Evolutionary conservation across 352 stramenopile species (phyloP).

Genomic region (Phytophthora quininea): DNA sequence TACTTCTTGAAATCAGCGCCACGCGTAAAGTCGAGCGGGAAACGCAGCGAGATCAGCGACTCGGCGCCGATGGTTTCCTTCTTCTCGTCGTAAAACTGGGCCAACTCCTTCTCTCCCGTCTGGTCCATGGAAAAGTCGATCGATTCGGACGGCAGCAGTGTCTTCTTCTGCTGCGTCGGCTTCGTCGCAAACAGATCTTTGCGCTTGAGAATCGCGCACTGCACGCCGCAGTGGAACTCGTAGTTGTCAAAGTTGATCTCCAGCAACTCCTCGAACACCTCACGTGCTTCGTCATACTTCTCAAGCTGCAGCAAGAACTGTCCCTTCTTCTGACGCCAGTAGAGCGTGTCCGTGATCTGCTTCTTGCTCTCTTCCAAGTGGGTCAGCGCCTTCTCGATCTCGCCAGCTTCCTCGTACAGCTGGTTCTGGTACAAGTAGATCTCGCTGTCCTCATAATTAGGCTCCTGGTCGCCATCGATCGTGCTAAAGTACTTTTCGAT

Average conservation of each 20-base stretch:
- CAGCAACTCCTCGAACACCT: slow-evolving; percentile 76
- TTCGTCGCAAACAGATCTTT: slow-evolving; percentile 53
- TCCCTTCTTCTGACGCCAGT: slow-evolving; percentile 80
- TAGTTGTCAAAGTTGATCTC: slow-evolving; percentile 93
- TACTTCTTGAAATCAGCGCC: slow-evolving; percentile 77
- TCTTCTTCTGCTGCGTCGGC: slow-evolving; percentile 35
- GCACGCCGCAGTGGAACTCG: slow-evolving; percentile 83
- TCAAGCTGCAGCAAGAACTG: slow-evolving; percentile 72
- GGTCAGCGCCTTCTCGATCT: slow-evolving; percentile 81
- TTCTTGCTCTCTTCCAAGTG: slow-evolving; percentile 87
- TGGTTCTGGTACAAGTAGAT: slow-evolving; percentile 97
- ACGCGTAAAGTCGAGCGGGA: slow-evolving; percentile 91
- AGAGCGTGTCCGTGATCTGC: slow-evolving; percentile 76
- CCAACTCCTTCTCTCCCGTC: slow-evolving; percentile 54
- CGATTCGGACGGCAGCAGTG: slow-evolving; percentile 46
- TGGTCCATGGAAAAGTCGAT: slow-evolving; percentile 59
- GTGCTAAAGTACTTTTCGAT: slow-evolving; percentile 97
- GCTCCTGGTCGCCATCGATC: slow-evolving; percentile 56
- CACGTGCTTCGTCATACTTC: slow-evolving; percentile 67
- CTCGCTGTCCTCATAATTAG: slow-evolving; percentile 96
- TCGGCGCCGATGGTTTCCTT: slow-evolving; percentile 56
- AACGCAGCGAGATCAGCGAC: slow-evolving; percentile 86
- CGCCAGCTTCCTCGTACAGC: slow-evolving; percentile 91
- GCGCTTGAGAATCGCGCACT: slow-evolving; percentile 77
- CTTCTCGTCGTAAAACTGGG: slow-evolving; percentile 54